Percentiles rank a stretch among this genome's conserved stretches.
These are phyloP conservation scores for Pichia sporocuriosa DNA, from an alignment of 805 yeast species.

Conservation along the genomic window DNA sequence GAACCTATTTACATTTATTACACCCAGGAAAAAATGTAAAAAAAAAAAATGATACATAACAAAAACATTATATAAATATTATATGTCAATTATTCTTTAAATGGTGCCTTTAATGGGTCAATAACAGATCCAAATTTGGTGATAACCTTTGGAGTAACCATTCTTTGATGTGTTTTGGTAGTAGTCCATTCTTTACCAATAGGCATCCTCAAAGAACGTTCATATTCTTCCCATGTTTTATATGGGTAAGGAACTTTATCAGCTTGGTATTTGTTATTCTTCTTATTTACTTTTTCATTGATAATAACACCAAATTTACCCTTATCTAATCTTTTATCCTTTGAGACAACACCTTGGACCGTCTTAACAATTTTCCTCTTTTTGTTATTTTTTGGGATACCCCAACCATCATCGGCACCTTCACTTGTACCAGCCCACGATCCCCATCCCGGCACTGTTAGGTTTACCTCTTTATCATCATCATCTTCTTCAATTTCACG, in stretches of 20 bases:
- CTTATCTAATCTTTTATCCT: conserved; percentile 72
- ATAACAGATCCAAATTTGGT: conserved; percentile 85
- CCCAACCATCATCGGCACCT: conserved; percentile 14
- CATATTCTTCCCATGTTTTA: conserved; percentile 91
- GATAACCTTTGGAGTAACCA: conserved; percentile 83
- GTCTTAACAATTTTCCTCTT: conserved; percentile 63
- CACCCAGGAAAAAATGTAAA: no score
- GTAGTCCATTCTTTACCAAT: conserved; percentile 96
- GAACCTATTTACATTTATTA: no score
- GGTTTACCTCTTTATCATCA: conserved; percentile 74
- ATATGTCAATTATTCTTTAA: conserved; percentile 31
- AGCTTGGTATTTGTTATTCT: conserved; percentile 78
- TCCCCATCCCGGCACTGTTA: conserved; percentile 96
- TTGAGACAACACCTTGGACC: conserved; percentile 67
- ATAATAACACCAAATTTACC: conserved; percentile 75
- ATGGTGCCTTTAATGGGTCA: conserved; percentile 88
- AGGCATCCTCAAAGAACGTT: conserved; percentile 90
- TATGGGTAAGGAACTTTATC: conserved; percentile 91
- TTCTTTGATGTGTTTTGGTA: conserved; percentile 74
- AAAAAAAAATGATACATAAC: no score
- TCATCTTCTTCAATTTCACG: conserved; percentile 59
- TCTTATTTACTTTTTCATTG: conserved; percentile 81
- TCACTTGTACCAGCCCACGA: conserved; percentile 79
- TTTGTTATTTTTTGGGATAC: conserved; percentile 33
- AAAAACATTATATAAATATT: no score